phyloP scores from a whole-genome alignment of 495 filamentous ascomycete species.

The Xylaria flabelliformis region DNA sequence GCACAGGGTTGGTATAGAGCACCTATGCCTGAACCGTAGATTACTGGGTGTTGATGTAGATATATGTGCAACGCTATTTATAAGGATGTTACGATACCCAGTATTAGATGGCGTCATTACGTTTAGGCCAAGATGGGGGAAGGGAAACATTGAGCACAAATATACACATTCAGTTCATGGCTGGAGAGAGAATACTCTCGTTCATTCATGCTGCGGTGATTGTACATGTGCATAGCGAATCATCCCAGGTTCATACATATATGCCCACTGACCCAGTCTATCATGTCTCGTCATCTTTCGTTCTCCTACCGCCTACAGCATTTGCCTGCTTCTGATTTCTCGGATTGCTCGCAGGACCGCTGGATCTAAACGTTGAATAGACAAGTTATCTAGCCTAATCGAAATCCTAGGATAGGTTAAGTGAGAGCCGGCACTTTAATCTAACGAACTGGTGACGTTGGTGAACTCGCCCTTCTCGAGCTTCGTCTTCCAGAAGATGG shows the following conservation, averaged over 20 bases:
- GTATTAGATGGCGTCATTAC: not conserved
- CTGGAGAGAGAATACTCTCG: not conserved
- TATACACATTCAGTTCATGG: not conserved
- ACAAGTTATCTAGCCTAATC: not conserved
- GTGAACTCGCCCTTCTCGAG: constrained; percentile 97
- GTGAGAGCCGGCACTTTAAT: constrained; percentile 36
- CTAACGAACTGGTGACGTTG: constrained; percentile 86
- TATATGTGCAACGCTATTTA: not conserved
- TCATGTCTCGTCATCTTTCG: constrained; percentile 31
- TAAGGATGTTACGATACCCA: constrained; percentile 14
- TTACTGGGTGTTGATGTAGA: not conserved
- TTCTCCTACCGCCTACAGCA: not conserved
- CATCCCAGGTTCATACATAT: constrained; percentile 2
- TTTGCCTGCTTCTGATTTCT: not conserved
- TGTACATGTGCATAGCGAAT: constrained; percentile 38
- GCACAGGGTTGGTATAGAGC: constrained; percentile 47
- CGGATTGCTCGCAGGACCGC: not conserved
- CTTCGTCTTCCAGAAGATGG: constrained; percentile 99
- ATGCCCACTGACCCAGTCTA: constrained; percentile 33
- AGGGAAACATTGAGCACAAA: not conserved
- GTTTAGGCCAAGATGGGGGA: not conserved
- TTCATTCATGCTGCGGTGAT: constrained; percentile 19
- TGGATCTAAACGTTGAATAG: not conserved
- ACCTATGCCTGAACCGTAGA: not conserved
- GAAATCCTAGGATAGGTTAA: not conserved